Percentiles rank a stretch among this genome's conserved stretches.
phyloP scores from a whole-genome alignment of 139 green algal species.

The Chlorella ohadii region DNA sequence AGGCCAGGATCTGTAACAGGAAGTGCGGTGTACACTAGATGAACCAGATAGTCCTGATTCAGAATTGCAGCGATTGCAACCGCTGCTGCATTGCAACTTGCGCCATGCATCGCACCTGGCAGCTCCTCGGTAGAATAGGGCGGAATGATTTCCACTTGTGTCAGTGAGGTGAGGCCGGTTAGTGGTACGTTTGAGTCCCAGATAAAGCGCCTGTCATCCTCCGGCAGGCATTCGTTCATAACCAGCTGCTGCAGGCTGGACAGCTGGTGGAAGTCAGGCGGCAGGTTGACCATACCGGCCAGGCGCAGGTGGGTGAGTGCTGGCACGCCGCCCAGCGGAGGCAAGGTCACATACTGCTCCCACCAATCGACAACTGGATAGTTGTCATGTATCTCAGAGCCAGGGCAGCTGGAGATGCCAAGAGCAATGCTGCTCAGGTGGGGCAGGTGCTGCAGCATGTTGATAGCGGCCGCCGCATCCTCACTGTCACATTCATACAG shows the following conservation, averaged over 20 bases:
- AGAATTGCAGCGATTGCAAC: too few species aligned
- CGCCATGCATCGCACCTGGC: too few species aligned
- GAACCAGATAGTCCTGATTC: too few species aligned
- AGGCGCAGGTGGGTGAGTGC: background rate
- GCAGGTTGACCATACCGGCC: background rate
- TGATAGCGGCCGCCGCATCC: background rate
- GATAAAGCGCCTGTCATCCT: background rate
- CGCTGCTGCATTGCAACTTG: too few species aligned
- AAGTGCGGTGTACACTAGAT: too few species aligned
- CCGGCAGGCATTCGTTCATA: background rate
- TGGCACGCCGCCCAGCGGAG: background rate
- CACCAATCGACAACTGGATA: background rate
- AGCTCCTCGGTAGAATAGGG: too few species aligned
- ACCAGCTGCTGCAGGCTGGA: too few species aligned
- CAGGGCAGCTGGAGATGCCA: background rate
- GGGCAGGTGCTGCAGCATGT: background rate
- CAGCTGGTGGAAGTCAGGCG: background rate
- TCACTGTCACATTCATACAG: background rate
- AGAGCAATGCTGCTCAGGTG: background rate
- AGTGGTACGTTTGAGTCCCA: background rate
- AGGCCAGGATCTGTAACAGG: too few species aligned
- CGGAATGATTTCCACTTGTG: background rate
- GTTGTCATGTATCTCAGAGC: background rate
- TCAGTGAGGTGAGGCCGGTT: background rate
- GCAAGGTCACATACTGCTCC: background rate